Conservation (phyloP, 139 green algal genomes). For the Zygnema circumcarinatum region DNA sequence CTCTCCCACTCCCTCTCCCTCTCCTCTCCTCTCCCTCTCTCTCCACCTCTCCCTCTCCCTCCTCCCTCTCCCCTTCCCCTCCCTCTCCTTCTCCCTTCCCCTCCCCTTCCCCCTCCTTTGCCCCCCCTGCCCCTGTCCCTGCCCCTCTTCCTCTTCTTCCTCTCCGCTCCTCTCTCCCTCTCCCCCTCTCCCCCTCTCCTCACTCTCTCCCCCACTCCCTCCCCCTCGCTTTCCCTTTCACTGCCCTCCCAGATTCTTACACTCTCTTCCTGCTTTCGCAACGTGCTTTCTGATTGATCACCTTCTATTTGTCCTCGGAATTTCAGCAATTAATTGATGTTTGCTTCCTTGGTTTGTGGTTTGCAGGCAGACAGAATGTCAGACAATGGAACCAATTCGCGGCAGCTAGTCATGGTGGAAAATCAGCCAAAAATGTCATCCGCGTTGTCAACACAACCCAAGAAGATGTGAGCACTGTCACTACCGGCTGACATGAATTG, state of each 20-base stretch:
- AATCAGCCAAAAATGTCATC: too few relatives aligned
- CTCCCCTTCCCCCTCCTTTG: background rate
- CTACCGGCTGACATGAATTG: too few relatives aligned
- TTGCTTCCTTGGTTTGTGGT: background rate
- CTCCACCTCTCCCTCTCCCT: background rate
- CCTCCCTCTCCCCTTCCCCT: constrained; percentile 2
- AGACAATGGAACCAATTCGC: too few relatives aligned
- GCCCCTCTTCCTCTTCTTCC: constrained; percentile 10
- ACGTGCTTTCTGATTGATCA: too few relatives aligned
- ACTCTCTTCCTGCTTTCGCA: too few relatives aligned
- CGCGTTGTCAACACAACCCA: too few relatives aligned
- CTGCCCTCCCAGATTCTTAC: too few relatives aligned
- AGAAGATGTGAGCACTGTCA: too few relatives aligned
- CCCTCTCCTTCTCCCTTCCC: background rate
- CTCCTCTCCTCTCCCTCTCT: background rate
- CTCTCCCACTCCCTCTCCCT: background rate
- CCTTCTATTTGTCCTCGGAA: too few relatives aligned
- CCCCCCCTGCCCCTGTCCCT: background rate
- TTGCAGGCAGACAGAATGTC: background rate
- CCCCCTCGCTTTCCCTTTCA: background rate
- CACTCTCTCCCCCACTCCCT: background rate
- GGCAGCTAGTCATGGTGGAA: too few relatives aligned
- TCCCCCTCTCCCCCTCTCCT: background rate
- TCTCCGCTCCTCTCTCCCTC: constrained; percentile 12
- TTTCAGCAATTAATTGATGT: too few relatives aligned